Evolutionary conservation across 2,329 filamentous ascomycete species (phyloP).

Genomic region (Lasiodiplodia theobromae): DNA sequence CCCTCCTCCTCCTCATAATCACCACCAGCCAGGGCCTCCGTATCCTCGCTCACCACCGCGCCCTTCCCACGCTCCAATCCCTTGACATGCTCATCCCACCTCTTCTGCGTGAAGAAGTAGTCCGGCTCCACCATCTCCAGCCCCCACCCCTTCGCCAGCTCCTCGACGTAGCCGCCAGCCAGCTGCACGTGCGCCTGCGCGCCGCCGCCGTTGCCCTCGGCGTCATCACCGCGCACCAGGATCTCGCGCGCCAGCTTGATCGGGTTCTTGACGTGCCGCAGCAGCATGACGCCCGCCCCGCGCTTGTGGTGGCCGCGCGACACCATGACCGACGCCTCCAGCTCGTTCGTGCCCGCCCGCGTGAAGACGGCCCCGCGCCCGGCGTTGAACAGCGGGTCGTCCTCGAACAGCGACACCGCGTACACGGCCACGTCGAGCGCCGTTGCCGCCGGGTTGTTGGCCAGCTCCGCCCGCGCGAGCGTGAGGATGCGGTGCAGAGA

Average conservation of each 20-base stretch:
- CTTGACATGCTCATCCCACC: conserved; percentile 79
- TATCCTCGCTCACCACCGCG: conserved; percentile 3
- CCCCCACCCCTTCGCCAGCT: conserved; percentile 71
- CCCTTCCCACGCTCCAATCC: conserved; percentile 59
- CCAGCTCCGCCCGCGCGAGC: conserved; percentile 39
- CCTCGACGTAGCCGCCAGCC: conserved; percentile 71
- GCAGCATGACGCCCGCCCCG: conserved; percentile 76
- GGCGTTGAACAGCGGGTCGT: conserved; percentile 73
- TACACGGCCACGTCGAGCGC: conserved; percentile 78
- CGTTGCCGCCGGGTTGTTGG: conserved; percentile 47
- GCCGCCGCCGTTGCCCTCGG: conserved; percentile 63
- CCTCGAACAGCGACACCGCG: conserved; percentile 78
- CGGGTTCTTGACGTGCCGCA: conserved; percentile 79
- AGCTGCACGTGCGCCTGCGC: conserved; percentile 76
- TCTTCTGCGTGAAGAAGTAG: conserved; percentile 80
- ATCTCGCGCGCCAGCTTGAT: conserved; percentile 76
- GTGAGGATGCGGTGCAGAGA: conserved; percentile 49
- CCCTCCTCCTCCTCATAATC: background rate
- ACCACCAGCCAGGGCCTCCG: background rate
- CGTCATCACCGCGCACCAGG: conserved; percentile 70
- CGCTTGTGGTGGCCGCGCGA: conserved; percentile 75
- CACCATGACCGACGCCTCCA: conserved; percentile 89
- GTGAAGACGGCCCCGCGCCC: conserved; percentile 88
- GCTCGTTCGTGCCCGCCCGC: conserved; percentile 79
- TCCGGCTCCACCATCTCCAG: conserved; percentile 71